Percentiles rank a stretch among this genome's conserved stretches.
These are phyloP conservation scores for Juglanconis oblonga DNA, from an alignment of 2,329 filamentous ascomycete genomes.

Conservation along the genomic window DNA sequence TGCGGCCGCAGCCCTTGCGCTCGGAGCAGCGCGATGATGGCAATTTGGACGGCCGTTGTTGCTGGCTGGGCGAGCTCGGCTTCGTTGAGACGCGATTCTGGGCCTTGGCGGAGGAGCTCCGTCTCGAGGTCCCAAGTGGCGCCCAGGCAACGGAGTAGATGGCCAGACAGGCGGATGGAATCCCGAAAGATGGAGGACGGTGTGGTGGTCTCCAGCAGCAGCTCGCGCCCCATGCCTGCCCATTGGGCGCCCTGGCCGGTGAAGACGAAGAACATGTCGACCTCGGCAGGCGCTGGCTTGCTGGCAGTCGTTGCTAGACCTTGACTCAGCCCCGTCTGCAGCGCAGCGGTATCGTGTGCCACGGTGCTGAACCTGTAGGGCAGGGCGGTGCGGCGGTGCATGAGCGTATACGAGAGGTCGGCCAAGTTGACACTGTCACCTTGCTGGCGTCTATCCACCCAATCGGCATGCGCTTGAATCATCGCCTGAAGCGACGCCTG, in stretches of 20 bases:
- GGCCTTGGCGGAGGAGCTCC: conserved; percentile 1
- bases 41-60: conserved; percentile 47
- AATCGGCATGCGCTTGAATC: not conserved
- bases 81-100: not conserved
- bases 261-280: not conserved
- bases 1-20: conserved; percentile 26
- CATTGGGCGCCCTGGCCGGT: conserved; percentile 9
- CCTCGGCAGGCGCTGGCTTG: not conserved
- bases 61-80: conserved; percentile 37
- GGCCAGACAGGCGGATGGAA: not conserved
- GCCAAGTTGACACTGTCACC: not conserved
- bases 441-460: not conserved
- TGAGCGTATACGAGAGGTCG: conserved; percentile 20
- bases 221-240: not conserved
- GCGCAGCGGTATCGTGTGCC: not conserved
- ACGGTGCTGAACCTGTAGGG: conserved; percentile 18
- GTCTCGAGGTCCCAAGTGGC: not conserved
- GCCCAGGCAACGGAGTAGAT: not conserved
- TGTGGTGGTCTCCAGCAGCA: not conserved
- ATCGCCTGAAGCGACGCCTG: not conserved
- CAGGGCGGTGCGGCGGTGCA: conserved; percentile 15
- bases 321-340: not conserved
- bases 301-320: not conserved
- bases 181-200: not conserved
- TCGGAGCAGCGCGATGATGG: conserved; percentile 34